phyloP scores from a whole-genome alignment of 2,329 filamentous ascomycete species.

The Fusarium falciforme region DNA sequence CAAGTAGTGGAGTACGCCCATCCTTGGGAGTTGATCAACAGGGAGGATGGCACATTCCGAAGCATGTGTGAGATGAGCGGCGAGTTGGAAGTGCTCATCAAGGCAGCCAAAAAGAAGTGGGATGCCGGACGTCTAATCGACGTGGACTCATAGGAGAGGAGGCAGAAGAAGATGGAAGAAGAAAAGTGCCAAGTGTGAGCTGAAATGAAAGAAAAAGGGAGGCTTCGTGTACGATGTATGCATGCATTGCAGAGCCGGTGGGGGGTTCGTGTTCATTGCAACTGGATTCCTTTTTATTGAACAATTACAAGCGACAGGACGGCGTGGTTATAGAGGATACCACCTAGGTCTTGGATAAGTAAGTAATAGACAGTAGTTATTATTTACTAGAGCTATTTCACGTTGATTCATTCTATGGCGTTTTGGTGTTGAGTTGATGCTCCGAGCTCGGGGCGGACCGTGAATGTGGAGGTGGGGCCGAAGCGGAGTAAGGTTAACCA shows the following conservation, averaged over 20 bases:
- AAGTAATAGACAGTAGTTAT: constrained; percentile 28
- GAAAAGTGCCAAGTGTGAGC: constrained; percentile 12
- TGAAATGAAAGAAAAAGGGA: constrained; percentile 8
- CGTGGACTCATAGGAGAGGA: constrained; percentile 42
- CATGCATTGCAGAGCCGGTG: background rate
- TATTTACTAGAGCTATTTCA: constrained; percentile 4
- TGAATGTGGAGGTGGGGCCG: constrained; percentile 11
- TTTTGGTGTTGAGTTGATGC: background rate
- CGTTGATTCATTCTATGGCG: background rate
- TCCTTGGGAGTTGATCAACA: constrained; percentile 82
- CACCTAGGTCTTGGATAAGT: constrained; percentile 11
- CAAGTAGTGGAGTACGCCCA: constrained; percentile 90
- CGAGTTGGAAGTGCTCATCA: constrained; percentile 62
- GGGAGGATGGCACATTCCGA: constrained; percentile 72
- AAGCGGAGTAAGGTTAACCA: background rate
- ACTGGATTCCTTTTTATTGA: constrained; percentile 1
- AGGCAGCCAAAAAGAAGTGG: constrained; percentile 67
- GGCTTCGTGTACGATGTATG: constrained; percentile 10
- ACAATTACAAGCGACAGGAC: background rate
- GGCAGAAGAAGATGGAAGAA: constrained; percentile 13
- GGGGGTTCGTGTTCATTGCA: background rate
- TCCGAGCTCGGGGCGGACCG: constrained; percentile 8
- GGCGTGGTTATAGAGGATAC: constrained; percentile 5
- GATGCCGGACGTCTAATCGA: constrained; percentile 54
- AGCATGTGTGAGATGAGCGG: constrained; percentile 75